Base-by-base conservation (phyloP, 2,329 filamentous ascomycete species). In the Ophiostoma sp. region DNA sequence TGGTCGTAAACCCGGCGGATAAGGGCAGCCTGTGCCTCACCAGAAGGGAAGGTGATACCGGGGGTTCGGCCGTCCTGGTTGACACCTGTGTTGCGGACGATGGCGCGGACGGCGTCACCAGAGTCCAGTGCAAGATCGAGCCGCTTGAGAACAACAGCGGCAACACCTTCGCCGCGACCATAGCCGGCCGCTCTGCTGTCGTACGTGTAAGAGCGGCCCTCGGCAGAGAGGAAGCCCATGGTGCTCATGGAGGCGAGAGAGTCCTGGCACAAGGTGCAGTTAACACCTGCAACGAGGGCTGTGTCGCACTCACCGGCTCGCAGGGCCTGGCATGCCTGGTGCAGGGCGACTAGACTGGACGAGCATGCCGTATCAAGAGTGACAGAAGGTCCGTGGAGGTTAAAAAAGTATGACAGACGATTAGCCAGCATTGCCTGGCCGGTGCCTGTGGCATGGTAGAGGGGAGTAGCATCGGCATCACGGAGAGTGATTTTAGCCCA, bases 151-250 rank as follows among this genome's bases (percentile, higher is more conserved):
- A 84, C 69, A 4, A 86, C 67, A 8, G 77, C 75, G 0, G 76
- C 80, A n/a, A 80, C 76, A 3, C 83, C 84, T 73, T 86, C 84
- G 4, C 82, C 83, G n/a, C 83, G 79, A 0, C 77, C 80, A 72
- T 85, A 86, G 3, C 84, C 84, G 69, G 82, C 77, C 0, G 79
- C 84, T 3, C 76, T 74, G 20, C 75, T 72, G 71, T 84, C 83
- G 67, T 79, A 83, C 0, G 79, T 80, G 31, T 68, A 72, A 1
- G 72, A 75, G 15, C 69, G 68, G 17, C 73, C 73, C 10, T 69
- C 71, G 0, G 71, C 67, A 4, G 72, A 73, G n/a, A 75, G 76
- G 70, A 86, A 84, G 72, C 83, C 84, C 67, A 86, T 76, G 3
- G 80, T 82, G 6, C 82, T 84, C 83, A 86, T 86, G 1, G 83